Evolutionary conservation across 768 basidiomycete species (phyloP).

Genomic region (Tylopilus vinaceipallidus): DNA sequence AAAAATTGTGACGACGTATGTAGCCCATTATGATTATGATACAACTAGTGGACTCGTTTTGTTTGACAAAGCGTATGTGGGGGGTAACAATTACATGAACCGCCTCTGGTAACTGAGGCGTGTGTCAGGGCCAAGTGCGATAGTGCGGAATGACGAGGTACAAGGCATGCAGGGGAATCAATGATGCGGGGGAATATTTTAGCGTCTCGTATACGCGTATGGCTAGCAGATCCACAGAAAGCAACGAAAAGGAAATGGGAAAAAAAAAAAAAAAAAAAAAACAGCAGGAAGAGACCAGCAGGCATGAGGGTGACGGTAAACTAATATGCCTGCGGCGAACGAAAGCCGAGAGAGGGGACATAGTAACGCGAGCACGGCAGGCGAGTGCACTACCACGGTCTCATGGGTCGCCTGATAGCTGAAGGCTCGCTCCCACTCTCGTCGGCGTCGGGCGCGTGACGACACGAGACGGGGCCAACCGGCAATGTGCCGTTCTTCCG

Average conservation of each 20-base stretch:
- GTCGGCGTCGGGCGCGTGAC: constrained; percentile 27
- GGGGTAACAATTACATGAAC: constrained; percentile 8
- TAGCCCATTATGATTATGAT: constrained; percentile 24
- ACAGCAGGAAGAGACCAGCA: neutral
- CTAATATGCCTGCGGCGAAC: neutral
- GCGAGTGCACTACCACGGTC: constrained; percentile 42
- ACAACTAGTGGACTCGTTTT: constrained; percentile 17
- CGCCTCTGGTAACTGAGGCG: neutral
- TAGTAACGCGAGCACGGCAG: neutral
- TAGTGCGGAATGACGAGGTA: constrained; percentile 13
- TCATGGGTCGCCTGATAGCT: constrained; percentile 35
- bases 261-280: neutral
- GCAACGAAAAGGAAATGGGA: neutral
- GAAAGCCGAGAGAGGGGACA: neutral
- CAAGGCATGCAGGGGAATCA: constrained; percentile 18
- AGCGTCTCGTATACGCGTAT: constrained; percentile 3
- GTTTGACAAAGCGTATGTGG: neutral
- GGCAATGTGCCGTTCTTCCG: constrained; percentile 17
- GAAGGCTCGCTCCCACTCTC: constrained; percentile 39
- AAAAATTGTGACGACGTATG: neutral
- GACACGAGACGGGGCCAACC: constrained; percentile 28
- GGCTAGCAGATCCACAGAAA: constrained; percentile 10
- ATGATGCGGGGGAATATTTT: constrained; percentile 17
- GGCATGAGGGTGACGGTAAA: neutral
- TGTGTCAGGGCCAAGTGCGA: constrained; percentile 2